Base-by-base conservation (phyloP, 352 stramenopile species). In the Phytopythium helicoides region DNA sequence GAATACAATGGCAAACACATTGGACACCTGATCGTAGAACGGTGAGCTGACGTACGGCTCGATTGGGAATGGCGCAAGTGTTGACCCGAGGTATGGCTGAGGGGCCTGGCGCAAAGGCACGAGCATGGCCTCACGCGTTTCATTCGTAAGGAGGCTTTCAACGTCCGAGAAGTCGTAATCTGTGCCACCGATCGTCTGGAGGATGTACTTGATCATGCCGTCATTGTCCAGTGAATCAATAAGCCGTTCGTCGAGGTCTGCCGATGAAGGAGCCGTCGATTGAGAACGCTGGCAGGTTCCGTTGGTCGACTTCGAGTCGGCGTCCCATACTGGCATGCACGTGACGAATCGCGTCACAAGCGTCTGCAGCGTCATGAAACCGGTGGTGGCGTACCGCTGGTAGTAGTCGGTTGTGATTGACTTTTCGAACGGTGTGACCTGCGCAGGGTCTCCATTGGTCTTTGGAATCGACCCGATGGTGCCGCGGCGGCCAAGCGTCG, bases 1-100 rank as follows among this genome's bases (percentile, higher is more conserved):
- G 60, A 97, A 97, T 19, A 98, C 80, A 37, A 98, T 73, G 2
- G 81, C 66, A 41, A 95, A 95, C 10, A 94, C 70, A 37, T 81
- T 66, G 26, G 71, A 64, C 23, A 95, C 73, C 34, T 71, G 54
- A 38, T 83, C 69, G 55, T 91, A 95, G 48, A 96, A 95, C 9
- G 68, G 61, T 3, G 80, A 86, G 47, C 58, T 74, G n/a, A 76
- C 47, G 53, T 76, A 87, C 1, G 18, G 34, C 47, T 86, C 60
- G 21, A 86, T 78, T 2, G 81, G 77, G 28, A 89, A 89, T 3
- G 81, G 75, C 1, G 65, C 60, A 1, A 89, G 66, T 0, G 67
- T 65, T 0, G 56, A 60, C 18, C 67, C 72, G 23, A 85, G 56
- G 44, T 76, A 74, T 6, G 74, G 56, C 53, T 86, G 76, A 0